Percentiles rank a stretch among this genome's conserved stretches.
phyloP scores from a whole-genome alignment of 352 stramenopile species.

The Globisporangium cylindrosporum region DNA sequence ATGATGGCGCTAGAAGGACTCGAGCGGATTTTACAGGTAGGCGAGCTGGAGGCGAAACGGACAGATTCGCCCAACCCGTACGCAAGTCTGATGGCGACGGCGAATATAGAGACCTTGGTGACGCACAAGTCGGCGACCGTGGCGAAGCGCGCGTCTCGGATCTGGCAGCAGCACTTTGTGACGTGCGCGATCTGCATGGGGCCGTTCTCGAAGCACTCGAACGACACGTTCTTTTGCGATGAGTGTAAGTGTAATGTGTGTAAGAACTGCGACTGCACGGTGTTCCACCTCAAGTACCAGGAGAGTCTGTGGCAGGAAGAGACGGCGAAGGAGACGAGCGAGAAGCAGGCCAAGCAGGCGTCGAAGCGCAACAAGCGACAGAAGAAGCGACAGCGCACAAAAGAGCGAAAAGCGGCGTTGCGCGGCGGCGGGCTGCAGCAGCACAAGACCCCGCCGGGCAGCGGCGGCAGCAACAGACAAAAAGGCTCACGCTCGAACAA shows the following conservation, averaged over 20 bases:
- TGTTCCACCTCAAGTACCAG: slow-evolving; percentile 98
- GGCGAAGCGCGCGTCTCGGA: slow-evolving; percentile 94
- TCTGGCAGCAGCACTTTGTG: slow-evolving; percentile 98
- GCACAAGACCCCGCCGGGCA: slow-evolving; percentile 29
- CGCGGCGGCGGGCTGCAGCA: slow-evolving; percentile 29
- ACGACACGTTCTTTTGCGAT: slow-evolving; percentile 94
- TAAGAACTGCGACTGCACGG: slow-evolving; percentile 94
- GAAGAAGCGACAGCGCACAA: slow-evolving; percentile 83
- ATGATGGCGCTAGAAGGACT: slow-evolving; percentile 99
- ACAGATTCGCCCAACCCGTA: slow-evolving; percentile 87
- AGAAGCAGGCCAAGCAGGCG: slow-evolving; percentile 88
- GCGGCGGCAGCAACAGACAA: slow-evolving; percentile 20
- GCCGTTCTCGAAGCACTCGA: slow-evolving; percentile 94
- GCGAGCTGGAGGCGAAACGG: slow-evolving; percentile 86
- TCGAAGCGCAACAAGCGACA: slow-evolving; percentile 84
- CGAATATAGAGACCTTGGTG: slow-evolving; percentile 92
- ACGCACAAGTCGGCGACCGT: slow-evolving; percentile 94
- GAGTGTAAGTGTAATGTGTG: slow-evolving; percentile 99
- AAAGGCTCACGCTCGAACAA: slow-evolving; percentile 24
- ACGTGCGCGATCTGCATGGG: slow-evolving; percentile 96
- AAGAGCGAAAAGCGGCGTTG: slow-evolving; percentile 76
- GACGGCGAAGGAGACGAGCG: slow-evolving; percentile 89
- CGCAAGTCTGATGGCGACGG: slow-evolving; percentile 84
- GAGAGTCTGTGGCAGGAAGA: slow-evolving; percentile 93
- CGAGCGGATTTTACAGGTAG: slow-evolving; percentile 95